phyloP scores from a whole-genome alignment of 192 early-diverging fungal species.

The Coemansia umbellata region DNA sequence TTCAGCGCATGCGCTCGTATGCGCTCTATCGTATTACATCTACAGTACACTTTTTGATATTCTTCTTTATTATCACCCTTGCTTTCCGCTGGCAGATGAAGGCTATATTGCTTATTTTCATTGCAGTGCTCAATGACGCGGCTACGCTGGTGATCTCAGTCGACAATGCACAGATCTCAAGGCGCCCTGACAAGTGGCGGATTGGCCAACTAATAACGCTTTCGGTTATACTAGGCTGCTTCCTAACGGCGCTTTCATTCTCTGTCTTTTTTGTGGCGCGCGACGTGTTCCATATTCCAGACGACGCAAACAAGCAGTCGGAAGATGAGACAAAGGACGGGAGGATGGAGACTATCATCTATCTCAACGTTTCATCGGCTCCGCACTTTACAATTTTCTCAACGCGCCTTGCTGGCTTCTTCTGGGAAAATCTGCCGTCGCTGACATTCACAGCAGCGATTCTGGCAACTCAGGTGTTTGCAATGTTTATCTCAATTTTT shows the following conservation, averaged over 20 bases:
- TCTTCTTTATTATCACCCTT: slow-evolving; percentile 90
- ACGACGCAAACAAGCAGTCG: slow-evolving; percentile 39
- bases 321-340: slow-evolving; percentile 44
- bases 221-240: slow-evolving; percentile 70
- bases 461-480: slow-evolving; percentile 86
- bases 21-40: slow-evolving; percentile 94
- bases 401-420: slow-evolving; percentile 78
- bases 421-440: slow-evolving; percentile 83
- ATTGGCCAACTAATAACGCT: slow-evolving; percentile 87
- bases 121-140: slow-evolving; percentile 89
- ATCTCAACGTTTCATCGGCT: slow-evolving; percentile 85
- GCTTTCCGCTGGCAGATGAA: slow-evolving; percentile 78
- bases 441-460: slow-evolving; percentile 77
- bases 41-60: slow-evolving; percentile 92
- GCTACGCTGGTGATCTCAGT: slow-evolving; percentile 88
- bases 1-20: slow-evolving; percentile 93
- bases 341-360: slow-evolving; percentile 83
- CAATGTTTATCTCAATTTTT: slow-evolving; percentile 79
- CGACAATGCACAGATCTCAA: slow-evolving; percentile 90
- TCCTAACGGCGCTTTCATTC: slow-evolving; percentile 75
- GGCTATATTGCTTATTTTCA: slow-evolving; percentile 78
- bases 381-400: slow-evolving; percentile 97
- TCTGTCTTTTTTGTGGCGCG: slow-evolving; percentile 78
- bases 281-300: slow-evolving; percentile 55
- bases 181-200: slow-evolving; percentile 89